A percentile compares a stretch with the other conserved stretches of the same genome.
Conservation (phyloP, 345 rosid genomes). For the Camelina hispida region DNA sequence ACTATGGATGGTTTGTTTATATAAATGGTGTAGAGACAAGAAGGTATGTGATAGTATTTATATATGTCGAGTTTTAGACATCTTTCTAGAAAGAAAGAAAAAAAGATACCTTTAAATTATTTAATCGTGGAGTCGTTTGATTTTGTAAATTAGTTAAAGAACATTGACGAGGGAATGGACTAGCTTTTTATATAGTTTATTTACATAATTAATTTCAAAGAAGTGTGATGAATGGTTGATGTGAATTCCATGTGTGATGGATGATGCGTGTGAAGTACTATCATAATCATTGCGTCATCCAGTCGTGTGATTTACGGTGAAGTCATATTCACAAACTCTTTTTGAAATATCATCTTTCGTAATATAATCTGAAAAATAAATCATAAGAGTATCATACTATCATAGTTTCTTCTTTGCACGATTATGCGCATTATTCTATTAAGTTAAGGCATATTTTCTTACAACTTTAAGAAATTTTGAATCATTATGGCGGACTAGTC, state of each 20-base stretch:
- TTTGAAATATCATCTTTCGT: neutral
- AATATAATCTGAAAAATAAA: neutral
- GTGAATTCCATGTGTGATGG: slow-evolving; percentile 23
- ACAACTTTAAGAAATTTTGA: neutral
- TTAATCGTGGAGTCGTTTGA: slow-evolving; percentile 2
- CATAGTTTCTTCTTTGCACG: too few relatives aligned
- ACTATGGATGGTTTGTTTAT: slow-evolving; percentile 3
- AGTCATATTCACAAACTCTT: slow-evolving; percentile 9
- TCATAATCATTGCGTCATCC: slow-evolving; percentile 40
- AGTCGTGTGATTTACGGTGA: slow-evolving; percentile 42
- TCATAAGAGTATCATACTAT: too few relatives aligned
- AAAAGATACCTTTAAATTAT: neutral
- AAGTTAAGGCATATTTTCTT: neutral
- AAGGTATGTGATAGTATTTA: slow-evolving; percentile 21
- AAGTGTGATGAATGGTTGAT: slow-evolving; percentile 4
- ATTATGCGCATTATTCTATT: neutral
- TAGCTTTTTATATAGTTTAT: neutral
- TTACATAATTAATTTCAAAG: neutral
- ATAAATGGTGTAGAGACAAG: slow-evolving; percentile 5
- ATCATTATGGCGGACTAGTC: neutral
- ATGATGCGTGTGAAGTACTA: slow-evolving; percentile 1
- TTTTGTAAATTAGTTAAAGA: slow-evolving; percentile 24
- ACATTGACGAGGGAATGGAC: slow-evolving; percentile 24
- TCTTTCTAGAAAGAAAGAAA: neutral
- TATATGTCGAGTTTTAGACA: slow-evolving; percentile 26